Percentiles rank a stretch among this genome's conserved stretches.
Conservation (phyloP, 2,329 filamentous ascomycete species). For the Calonectria ilicicola region DNA sequence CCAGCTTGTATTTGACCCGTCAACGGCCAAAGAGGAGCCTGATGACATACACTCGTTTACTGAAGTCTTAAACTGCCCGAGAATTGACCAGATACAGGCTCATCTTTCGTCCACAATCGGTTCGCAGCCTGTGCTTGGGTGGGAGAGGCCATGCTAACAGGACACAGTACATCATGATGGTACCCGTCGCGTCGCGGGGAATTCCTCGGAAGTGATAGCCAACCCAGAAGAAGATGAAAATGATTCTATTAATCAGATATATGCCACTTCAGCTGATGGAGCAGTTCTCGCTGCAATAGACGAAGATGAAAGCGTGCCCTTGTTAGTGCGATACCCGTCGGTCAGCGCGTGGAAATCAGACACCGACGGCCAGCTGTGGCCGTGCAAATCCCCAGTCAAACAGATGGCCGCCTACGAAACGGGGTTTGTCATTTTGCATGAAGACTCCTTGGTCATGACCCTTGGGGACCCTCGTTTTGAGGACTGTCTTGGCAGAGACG, state of each 20-base stretch:
- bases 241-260: constrained; percentile 12
- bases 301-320: not conserved
- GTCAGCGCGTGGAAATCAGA: constrained; percentile 29
- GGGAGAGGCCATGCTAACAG: not conserved
- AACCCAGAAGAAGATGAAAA: not conserved
- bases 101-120: constrained; percentile 61
- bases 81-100: constrained; percentile 51
- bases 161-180: constrained; percentile 36
- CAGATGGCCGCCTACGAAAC: constrained; percentile 62
- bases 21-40: constrained; percentile 47
- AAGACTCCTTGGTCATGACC: constrained; percentile 60
- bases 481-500: constrained; percentile 66
- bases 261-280: constrained; percentile 33
- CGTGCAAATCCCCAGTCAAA: constrained; percentile 40
- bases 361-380: constrained; percentile 32
- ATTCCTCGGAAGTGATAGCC: not conserved
- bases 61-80: constrained; percentile 51
- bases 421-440: constrained; percentile 61
- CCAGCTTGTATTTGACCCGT: constrained; percentile 58
- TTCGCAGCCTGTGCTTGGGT: constrained; percentile 36
- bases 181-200: constrained; percentile 35
- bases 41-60: constrained; percentile 60
- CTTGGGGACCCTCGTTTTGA: constrained; percentile 71
- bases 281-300: constrained; percentile 10
- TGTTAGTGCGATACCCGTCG: constrained; percentile 37